These are phyloP conservation scores for Lojkania enalia DNA, from an alignment of 2,329 filamentous ascomycete genomes.

Conservation along the genomic window DNA sequence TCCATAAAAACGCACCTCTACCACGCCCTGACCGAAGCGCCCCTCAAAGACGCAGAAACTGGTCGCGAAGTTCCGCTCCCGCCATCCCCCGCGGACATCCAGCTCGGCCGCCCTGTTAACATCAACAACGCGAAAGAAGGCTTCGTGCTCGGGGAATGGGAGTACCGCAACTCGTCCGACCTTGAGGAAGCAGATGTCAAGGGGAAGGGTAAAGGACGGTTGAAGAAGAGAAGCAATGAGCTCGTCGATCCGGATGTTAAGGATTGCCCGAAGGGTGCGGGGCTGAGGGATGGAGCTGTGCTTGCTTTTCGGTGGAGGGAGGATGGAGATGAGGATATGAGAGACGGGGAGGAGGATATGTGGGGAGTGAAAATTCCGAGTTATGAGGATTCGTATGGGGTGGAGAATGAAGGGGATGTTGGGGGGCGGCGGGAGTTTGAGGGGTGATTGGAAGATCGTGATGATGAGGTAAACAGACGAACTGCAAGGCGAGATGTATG, in stretches of 20 bases:
- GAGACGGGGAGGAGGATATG: slow-evolving; percentile 19
- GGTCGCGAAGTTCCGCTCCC: slow-evolving; percentile 46
- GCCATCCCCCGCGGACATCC: slow-evolving; percentile 42
- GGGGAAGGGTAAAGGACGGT: slow-evolving; percentile 37
- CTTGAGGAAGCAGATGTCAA: slow-evolving; percentile 22
- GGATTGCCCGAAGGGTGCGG: slow-evolving; percentile 41
- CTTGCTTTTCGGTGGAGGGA: slow-evolving; percentile 42
- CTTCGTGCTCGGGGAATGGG: slow-evolving; percentile 44
- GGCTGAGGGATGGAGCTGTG: slow-evolving; percentile 40
- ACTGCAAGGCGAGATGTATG: not conserved
- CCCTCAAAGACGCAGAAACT: slow-evolving; percentile 33
- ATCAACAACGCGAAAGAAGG: slow-evolving; percentile 45
- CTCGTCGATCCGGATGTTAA: slow-evolving; percentile 15
- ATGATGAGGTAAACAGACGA: not conserved
- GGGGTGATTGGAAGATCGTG: slow-evolving; percentile 20
- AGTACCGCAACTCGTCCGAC: slow-evolving; percentile 12
- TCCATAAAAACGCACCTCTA: slow-evolving; percentile 49
- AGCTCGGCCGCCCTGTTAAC: slow-evolving; percentile 48
- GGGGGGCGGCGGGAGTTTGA: slow-evolving; percentile 36
- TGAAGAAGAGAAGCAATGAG: slow-evolving; percentile 13
- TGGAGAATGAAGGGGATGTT: slow-evolving; percentile 36
- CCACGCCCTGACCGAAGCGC: slow-evolving; percentile 46
- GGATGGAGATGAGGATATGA: slow-evolving; percentile 22
- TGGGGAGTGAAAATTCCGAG: slow-evolving; percentile 43
- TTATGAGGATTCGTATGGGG: slow-evolving; percentile 44